phyloP scores from a whole-genome alignment of 2,329 filamentous ascomycete species.

The Pseudofabraea citricarpa region DNA sequence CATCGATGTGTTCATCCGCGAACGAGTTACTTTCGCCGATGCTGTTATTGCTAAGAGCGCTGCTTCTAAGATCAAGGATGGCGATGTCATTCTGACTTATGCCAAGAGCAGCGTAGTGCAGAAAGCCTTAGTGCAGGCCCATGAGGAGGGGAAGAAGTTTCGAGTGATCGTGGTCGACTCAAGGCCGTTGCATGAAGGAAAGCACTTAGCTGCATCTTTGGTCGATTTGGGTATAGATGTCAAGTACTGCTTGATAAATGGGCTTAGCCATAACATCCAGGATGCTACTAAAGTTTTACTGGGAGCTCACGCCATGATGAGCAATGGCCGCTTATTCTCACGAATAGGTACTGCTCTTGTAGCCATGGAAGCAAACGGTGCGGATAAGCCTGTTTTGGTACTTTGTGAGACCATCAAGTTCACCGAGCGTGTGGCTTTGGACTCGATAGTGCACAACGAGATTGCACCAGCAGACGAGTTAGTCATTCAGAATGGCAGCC shows the following conservation, averaged over 20 bases:
- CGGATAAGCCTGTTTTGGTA: conserved; percentile 76
- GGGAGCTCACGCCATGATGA: conserved; percentile 91
- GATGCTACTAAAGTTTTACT: conserved; percentile 63
- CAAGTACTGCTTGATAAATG: conserved; percentile 77
- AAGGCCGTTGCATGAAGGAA: conserved; percentile 65
- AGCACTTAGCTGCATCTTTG: conserved; percentile 67
- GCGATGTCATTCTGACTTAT: conserved; percentile 81
- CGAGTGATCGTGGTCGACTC: conserved; percentile 81
- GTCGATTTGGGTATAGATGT: conserved; percentile 65
- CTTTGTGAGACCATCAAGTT: conserved; percentile 96
- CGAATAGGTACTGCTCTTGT: conserved; percentile 83
- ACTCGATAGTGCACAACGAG: conserved; percentile 93
- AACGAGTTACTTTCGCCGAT: conserved; percentile 84
- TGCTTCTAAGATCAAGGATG: conserved; percentile 68
- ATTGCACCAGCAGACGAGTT: conserved; percentile 72
- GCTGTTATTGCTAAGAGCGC: conserved; percentile 78
- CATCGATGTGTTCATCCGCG: conserved; percentile 86
- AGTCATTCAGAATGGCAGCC: conserved; percentile 28
- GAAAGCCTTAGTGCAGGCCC: conserved; percentile 71
- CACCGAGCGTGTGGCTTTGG: conserved; percentile 80
- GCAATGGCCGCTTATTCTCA: conserved; percentile 86
- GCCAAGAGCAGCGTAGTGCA: conserved; percentile 84
- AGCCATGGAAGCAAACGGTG: conserved; percentile 73
- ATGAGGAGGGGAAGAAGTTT: conserved; percentile 67
- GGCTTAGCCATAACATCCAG: conserved; percentile 68